Base-by-base conservation (phyloP, 768 basidiomycete genomes). In the Mycena galericulata region DNA sequence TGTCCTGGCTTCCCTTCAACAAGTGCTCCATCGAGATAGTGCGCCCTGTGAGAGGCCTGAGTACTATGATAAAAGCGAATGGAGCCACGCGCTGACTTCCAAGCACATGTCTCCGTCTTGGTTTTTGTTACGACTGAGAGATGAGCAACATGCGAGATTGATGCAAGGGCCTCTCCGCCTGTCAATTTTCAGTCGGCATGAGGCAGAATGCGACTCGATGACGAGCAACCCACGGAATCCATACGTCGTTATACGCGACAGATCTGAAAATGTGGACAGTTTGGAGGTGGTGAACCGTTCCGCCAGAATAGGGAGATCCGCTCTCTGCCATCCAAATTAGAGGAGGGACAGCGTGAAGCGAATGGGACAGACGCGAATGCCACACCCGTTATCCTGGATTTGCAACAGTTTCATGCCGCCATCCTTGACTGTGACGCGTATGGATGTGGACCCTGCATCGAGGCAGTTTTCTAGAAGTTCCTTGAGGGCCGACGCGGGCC, bases 231-330 rank as follows among this genome's bases (percentile, higher is more conserved):
- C 97, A 57, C 98, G 88, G 79, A 99, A 99, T 1, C 98, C 98
- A 78, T 98, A 99, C 0, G 97, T 99, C 2, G 87, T 85, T 38
- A 99, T 84, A n/a, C 83, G 84, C 36, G 90, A 89, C 60, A 99
- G 78, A 75, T 99, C 98, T 4, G 93, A 90, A 74, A 95, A 99
- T 0, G 88, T 88, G 1, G 89, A 87, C 6, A 99, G 80, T 75
- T 99, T 99, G 4, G 96, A 97, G 0, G 98, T 99, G 17, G 97
- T 97, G 76, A 97, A 98, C 8, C 98, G 86, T 77, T 97, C 93
- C 43, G 97, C 97, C 7, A 99, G 85, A 24, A 99, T 91, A 1
- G 95, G 91, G 4, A 99, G 82, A 75, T 98, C 97, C 10, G 84
- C 76, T 89, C 93, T 95, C 96, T 98, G 57, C 34, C 20, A 5